phyloP scores from a whole-genome alignment of 2,329 filamentous ascomycete species.

The Nothophaeocryptopus gaeumannii region DNA sequence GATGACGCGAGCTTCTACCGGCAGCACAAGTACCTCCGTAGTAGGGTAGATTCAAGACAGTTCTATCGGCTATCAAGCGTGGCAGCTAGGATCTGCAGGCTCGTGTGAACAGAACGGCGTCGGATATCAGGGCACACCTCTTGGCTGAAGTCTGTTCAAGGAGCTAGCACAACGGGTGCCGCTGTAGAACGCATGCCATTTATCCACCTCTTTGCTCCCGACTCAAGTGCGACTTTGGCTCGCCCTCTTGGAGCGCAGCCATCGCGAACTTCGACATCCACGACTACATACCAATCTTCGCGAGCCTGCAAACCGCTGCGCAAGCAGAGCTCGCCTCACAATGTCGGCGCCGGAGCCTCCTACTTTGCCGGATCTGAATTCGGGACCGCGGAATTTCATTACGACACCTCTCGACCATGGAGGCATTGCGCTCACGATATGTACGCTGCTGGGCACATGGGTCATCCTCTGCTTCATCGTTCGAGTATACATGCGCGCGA shows the following conservation, averaged over 20 bases:
- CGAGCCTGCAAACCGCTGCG: not conserved
- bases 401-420: constrained; percentile 26
- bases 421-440: constrained; percentile 25
- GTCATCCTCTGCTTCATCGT: constrained; percentile 26
- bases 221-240: not conserved
- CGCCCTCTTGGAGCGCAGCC: not conserved
- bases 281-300: not conserved
- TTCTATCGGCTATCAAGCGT: no score
- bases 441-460: constrained; percentile 27
- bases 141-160: constrained; percentile 4
- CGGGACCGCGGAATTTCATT: constrained; percentile 25
- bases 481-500: constrained; percentile 26
- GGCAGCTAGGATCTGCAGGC: not conserved
- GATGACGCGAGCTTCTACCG: no score
- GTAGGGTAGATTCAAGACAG: no score
- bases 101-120: not conserved
- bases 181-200: constrained; percentile 3
- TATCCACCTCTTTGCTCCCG: constrained; percentile 2
- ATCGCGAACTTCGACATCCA: constrained; percentile 6
- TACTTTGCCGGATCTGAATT: constrained; percentile 21
- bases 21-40: no score
- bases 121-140: constrained; percentile 1
- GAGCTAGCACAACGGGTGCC: constrained; percentile 1
- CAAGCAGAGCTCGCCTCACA: constrained; percentile 2
- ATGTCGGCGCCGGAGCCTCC: constrained; percentile 17